Conservation (phyloP, 768 basidiomycete species). For the Tulasnella sp. region DNA sequence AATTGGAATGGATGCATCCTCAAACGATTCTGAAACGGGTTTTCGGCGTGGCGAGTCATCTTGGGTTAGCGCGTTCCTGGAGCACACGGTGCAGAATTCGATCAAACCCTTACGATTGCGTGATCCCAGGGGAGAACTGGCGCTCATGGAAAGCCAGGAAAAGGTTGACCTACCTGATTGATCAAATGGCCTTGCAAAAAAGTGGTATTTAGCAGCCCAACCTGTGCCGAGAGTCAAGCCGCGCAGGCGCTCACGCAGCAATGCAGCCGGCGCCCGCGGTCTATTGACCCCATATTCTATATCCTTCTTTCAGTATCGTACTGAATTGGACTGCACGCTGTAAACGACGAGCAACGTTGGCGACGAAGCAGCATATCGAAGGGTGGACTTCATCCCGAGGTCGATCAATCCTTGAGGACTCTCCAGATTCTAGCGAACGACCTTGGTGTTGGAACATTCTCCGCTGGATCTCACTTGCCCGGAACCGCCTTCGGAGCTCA, state of each 20-base stretch:
- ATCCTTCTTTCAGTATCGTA: too few species aligned
- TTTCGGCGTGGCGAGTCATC: background rate
- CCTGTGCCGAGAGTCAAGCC: background rate
- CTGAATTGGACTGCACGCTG: too few species aligned
- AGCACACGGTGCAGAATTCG: background rate
- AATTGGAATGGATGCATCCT: too few species aligned
- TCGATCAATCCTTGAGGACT: background rate
- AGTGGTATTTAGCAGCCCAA: background rate
- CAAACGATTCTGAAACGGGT: too few species aligned
- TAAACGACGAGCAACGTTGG: background rate
- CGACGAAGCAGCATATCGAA: background rate
- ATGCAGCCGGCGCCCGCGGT: too few species aligned
- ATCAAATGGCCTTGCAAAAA: background rate
- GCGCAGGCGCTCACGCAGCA: background rate
- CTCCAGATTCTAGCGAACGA: background rate
- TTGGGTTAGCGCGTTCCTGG: background rate
- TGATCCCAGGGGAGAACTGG: background rate
- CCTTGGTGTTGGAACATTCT: background rate
- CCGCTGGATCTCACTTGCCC: background rate
- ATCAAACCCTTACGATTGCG: background rate
- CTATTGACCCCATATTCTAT: too few species aligned
- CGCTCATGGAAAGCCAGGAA: background rate
- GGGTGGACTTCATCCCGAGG: too few species aligned
- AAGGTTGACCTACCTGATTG: background rate
- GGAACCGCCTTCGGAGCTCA: background rate